These are phyloP conservation scores for Solanum paucissectum DNA, from an alignment of 257 asterid genomes.

Conservation along the genomic window DNA sequence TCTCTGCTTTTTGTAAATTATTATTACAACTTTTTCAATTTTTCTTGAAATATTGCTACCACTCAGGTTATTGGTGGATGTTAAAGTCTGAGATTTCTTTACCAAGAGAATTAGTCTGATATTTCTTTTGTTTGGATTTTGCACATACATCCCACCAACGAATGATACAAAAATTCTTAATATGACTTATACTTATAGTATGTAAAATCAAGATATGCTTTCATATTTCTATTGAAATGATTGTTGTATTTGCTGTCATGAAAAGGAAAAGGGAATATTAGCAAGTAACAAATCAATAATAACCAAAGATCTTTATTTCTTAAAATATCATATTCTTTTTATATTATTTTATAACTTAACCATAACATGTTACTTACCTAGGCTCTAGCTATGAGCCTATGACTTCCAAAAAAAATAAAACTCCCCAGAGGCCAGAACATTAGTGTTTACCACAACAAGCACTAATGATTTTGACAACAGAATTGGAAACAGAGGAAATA, in stretches of 20 bases:
- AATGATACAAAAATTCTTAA: not conserved
- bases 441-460: not conserved
- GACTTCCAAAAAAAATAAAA: not conserved
- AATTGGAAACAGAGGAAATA: not conserved
- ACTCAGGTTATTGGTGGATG: conserved; percentile 41
- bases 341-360: not conserved
- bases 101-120: conserved; percentile 21
- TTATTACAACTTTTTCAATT: conserved; percentile 13
- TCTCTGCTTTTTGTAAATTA: conserved; percentile 25
- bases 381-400: not conserved
- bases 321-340: not conserved
- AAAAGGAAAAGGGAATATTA: not conserved
- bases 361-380: not conserved
- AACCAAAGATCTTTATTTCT: not conserved
- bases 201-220: not conserved
- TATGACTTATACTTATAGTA: not conserved
- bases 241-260: not conserved
- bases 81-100: conserved; percentile 25
- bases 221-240: not conserved
- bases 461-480: not conserved
- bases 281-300: not conserved
- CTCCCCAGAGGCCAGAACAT: not conserved
- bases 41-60: conserved; percentile 23
- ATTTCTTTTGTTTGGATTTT: conserved; percentile 2
- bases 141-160: not conserved